Percentiles rank a stretch among this genome's conserved stretches.
Evolutionary conservation across 345 rosid genomes (phyloP).

Genomic region (Boechera retrofracta): DNA sequence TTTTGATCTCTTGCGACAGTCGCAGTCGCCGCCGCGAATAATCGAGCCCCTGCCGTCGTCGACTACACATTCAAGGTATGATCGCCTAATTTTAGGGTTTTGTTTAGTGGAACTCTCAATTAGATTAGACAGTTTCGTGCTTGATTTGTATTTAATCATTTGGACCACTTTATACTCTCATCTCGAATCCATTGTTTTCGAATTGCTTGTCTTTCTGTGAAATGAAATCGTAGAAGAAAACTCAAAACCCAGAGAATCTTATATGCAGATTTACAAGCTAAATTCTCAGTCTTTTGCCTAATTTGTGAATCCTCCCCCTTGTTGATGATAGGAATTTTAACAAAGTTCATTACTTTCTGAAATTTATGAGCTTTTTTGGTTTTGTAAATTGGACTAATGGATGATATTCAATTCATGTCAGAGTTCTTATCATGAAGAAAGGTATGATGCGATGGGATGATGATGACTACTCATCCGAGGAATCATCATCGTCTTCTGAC

Average conservation of each 20-base stretch:
- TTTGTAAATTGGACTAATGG: background rate
- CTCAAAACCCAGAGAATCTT: background rate
- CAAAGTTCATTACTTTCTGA: background rate
- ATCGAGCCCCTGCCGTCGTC: background rate
- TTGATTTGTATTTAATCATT: slow-evolving; percentile 12
- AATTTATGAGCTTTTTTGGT: background rate
- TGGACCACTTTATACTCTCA: background rate
- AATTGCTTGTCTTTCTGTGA: background rate
- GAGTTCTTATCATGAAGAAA: slow-evolving; percentile 33
- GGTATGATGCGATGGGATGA: slow-evolving; percentile 42
- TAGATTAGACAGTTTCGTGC: slow-evolving; percentile 3
- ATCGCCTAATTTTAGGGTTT: background rate
- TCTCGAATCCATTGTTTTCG: background rate
- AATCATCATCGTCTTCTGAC: slow-evolving; percentile 43
- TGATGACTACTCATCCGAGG: slow-evolving; percentile 23
- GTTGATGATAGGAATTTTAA: background rate
- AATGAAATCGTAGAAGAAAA: slow-evolving; percentile 16
- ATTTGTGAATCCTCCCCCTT: background rate
- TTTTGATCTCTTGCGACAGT: slow-evolving; percentile 10
- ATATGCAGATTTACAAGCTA: background rate
- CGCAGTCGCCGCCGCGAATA: background rate
- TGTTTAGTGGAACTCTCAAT: slow-evolving; percentile 20
- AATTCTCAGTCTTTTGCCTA: background rate
- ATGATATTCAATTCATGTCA: slow-evolving; percentile 9
- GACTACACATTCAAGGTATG: background rate